Percentiles rank a stretch among this genome's conserved stretches.
These are phyloP conservation scores for Yarrowia osloensis DNA, from an alignment of 805 yeast genomes.

Conservation along the genomic window DNA sequence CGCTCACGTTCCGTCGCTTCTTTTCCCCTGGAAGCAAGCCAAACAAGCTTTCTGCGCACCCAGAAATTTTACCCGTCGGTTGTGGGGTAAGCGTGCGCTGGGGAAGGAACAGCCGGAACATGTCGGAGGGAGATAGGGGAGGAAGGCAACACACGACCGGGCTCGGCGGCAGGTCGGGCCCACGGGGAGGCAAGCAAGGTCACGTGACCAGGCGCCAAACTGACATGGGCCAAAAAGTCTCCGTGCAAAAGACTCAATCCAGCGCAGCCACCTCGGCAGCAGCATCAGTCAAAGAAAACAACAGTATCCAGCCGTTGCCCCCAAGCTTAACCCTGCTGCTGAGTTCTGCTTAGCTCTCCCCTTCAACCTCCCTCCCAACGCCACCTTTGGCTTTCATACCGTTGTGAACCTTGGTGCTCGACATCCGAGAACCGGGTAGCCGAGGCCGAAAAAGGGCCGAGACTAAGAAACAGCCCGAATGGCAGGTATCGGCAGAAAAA, in stretches of 20 bases:
- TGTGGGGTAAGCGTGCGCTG: neutral
- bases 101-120: neutral
- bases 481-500: neutral
- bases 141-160: neutral
- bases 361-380: neutral
- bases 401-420: neutral
- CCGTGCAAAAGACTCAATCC: neutral
- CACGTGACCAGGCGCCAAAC: neutral
- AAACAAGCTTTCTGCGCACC: neutral
- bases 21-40: neutral
- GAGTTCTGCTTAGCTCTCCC: neutral
- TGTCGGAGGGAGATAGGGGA: neutral
- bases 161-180: too few relatives aligned
- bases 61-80: constrained; percentile 14
- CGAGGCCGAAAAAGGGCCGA: constrained; percentile 23
- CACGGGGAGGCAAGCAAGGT: too few relatives aligned
- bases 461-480: neutral
- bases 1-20: neutral
- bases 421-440: constrained; percentile 14
- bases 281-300: neutral
- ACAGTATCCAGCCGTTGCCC: neutral
- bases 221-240: neutral
- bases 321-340: neutral
- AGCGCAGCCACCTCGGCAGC: neutral
- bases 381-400: neutral